Base-by-base conservation (phyloP, 805 yeast genomes). In the Zygoascus tannicola region DNA sequence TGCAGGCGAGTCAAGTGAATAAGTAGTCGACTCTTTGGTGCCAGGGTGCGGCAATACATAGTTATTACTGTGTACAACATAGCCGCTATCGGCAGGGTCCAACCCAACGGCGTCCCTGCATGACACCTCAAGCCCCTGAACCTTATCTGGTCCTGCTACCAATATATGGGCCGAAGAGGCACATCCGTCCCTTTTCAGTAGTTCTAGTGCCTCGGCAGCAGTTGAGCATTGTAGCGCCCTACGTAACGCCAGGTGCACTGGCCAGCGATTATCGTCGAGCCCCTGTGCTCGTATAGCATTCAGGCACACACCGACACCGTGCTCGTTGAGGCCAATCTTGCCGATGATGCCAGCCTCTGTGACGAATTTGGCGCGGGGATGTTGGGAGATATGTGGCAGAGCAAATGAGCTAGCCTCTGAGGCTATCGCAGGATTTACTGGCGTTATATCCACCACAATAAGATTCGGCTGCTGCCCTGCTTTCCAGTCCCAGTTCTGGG, bases 401-500 rank as follows among this genome's bases (percentile, higher is more conserved):
- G n/a, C n/a, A n/a, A n/a, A n/a, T n/a, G n/a, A n/a, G n/a, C n/a
- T n/a, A n/a, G n/a, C n/a, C n/a, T n/a, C n/a, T n/a, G n/a, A n/a
- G n/a, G n/a, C n/a, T n/a, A n/a, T n/a, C n/a, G n/a, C n/a, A 33
- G 53, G 53, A 15, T 52, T 54, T 4, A 32, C 36, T 4, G 54
- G 52, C 12, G 50, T 48, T n/a, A 60, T 53, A 30, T 56, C 53
- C 26, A 63, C 53, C 14, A 58, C 49, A 5, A 63, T 48, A 23
- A 63, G 46, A 32, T 55, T 56, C n/a, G 51, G 50, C 30, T 45
- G 43, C 46, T 62, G 58, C 34, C 45, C 56, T 1, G 49, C 47
- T 43, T 57, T 54, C 72, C 72, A 68, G 50, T 68, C 72, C 72
- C 72, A 68, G 47, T 66, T 68, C 51, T 68, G 72, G 21, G 46